phyloP scores from a whole-genome alignment of 805 yeast species.

The Zygosaccharomyces lentus region DNA sequence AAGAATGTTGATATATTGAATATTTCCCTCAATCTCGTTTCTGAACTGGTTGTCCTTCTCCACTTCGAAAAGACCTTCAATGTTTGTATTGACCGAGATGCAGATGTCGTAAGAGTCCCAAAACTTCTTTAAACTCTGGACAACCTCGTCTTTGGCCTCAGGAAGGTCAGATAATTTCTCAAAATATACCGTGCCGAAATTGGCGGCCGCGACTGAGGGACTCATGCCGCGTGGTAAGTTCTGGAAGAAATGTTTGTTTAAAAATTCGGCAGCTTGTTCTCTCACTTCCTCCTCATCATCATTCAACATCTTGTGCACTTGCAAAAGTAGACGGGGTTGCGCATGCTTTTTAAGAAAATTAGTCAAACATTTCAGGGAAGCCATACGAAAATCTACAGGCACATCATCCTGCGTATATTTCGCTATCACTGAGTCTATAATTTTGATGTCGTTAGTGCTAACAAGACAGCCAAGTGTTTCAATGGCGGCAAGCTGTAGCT shows the following conservation, averaged over 20 bases:
- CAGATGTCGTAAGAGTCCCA: slow-evolving; percentile 19
- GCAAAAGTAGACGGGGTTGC: slow-evolving; percentile 18
- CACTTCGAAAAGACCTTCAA: slow-evolving; percentile 50
- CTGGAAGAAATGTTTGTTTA: slow-evolving; percentile 35
- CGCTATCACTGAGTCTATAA: slow-evolving; percentile 11
- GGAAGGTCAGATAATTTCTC: slow-evolving; percentile 1
- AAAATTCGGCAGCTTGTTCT: slow-evolving; percentile 40
- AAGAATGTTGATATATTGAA: slow-evolving; percentile 24
- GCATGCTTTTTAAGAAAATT: slow-evolving; percentile 9
- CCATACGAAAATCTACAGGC: slow-evolving; percentile 23
- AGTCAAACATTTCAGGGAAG: slow-evolving; percentile 24
- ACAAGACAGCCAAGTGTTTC: slow-evolving; percentile 49
- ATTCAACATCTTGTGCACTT: slow-evolving; percentile 39
- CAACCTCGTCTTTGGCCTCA: not conserved
- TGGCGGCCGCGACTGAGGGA: slow-evolving; percentile 35
- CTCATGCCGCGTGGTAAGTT: slow-evolving; percentile 15
- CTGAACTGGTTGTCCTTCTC: slow-evolving; percentile 69
- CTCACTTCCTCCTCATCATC: slow-evolving; percentile 72
- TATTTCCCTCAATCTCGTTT: slow-evolving; percentile 40
- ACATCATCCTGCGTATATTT: slow-evolving; percentile 21
- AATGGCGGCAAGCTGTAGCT: slow-evolving; percentile 44
- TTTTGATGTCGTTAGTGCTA: slow-evolving; percentile 14
- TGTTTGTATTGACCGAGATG: slow-evolving; percentile 9
- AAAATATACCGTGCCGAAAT: slow-evolving; percentile 18
- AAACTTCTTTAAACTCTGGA: slow-evolving; percentile 13